Evolutionary conservation across 495 filamentous ascomycete species (phyloP).

Genomic region (Achaetomiella virescens): DNA sequence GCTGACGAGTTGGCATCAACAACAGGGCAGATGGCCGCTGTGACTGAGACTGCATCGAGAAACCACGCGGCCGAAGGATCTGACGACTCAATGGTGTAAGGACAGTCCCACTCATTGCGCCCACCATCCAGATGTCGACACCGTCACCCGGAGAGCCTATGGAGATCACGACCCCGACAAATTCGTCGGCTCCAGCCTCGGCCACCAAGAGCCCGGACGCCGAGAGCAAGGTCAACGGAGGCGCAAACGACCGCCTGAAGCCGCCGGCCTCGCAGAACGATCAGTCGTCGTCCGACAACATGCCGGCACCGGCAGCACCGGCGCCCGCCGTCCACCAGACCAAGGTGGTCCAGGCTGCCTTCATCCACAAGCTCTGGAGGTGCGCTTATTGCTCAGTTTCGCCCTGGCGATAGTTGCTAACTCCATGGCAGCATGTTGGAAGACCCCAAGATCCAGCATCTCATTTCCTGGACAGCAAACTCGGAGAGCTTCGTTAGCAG

Average conservation of each 20-base stretch:
- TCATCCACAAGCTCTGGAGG: slow-evolving; percentile 99
- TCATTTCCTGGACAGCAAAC: slow-evolving; percentile 91
- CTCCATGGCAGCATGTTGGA: slow-evolving; percentile 76
- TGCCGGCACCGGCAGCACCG: slow-evolving; percentile 51
- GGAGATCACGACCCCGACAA: slow-evolving; percentile 46
- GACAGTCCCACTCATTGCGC: slow-evolving; percentile 44
- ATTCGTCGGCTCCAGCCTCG: slow-evolving; percentile 37
- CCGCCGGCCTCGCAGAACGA: slow-evolving; percentile 26
- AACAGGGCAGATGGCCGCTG: slow-evolving; percentile 44
- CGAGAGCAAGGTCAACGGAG: slow-evolving; percentile 35
- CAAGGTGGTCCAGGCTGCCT: slow-evolving; percentile 98
- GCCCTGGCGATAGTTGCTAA: slow-evolving; percentile 30
- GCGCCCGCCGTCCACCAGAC: slow-evolving; percentile 87
- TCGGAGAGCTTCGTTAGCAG: slow-evolving; percentile 97
- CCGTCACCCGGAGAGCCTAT: slow-evolving; percentile 47
- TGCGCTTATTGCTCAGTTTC: slow-evolving; percentile 40
- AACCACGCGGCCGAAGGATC: slow-evolving; percentile 32
- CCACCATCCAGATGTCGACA: slow-evolving; percentile 45
- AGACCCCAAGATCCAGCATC: slow-evolving; percentile 81
- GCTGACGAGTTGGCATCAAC: slow-evolving; percentile 19
- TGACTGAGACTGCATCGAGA: slow-evolving; percentile 43
- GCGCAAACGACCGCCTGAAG: slow-evolving; percentile 24
- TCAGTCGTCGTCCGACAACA: slow-evolving; percentile 26
- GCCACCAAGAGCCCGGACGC: slow-evolving; percentile 42
- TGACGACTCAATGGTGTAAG: slow-evolving; percentile 38